Conservation (phyloP, 768 basidiomycete species). For the Strobilomyces dryophilus region DNA sequence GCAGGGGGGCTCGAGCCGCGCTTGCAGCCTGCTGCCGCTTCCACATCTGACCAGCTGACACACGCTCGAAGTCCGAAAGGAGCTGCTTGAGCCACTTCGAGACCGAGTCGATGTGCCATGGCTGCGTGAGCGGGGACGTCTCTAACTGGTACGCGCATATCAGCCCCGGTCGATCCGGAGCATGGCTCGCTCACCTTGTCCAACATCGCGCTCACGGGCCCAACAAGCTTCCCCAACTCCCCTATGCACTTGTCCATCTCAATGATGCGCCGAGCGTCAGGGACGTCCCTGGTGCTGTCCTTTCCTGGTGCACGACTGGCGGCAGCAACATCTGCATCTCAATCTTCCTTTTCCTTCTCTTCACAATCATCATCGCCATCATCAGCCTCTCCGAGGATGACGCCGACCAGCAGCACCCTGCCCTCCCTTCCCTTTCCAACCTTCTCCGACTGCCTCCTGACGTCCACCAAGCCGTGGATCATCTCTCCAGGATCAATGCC, state of each 20-base stretch:
- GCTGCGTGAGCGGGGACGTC: slow-evolving; percentile 84
- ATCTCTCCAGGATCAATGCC: slow-evolving; percentile 73
- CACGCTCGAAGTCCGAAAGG: slow-evolving; percentile 87
- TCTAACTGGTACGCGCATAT: slow-evolving; percentile 22
- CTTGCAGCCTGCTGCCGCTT: slow-evolving; percentile 20
- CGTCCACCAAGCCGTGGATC: slow-evolving; percentile 73
- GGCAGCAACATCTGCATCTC: neutral
- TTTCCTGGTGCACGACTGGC: neutral
- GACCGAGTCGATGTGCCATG: slow-evolving; percentile 92
- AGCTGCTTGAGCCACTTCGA: slow-evolving; percentile 91
- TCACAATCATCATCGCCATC: neutral
- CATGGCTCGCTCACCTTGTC: slow-evolving; percentile 63
- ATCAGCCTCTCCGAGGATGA: slow-evolving; percentile 37
- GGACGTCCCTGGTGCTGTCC: slow-evolving; percentile 18
- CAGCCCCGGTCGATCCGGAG: neutral
- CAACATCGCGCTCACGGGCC: slow-evolving; percentile 68
- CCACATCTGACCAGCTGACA: slow-evolving; percentile 39
- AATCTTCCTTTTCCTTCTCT: too few relatives aligned
- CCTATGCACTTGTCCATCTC: slow-evolving; percentile 84
- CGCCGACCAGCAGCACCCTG: slow-evolving; percentile 57
- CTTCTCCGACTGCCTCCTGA: slow-evolving; percentile 65
- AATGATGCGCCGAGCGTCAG: slow-evolving; percentile 49
- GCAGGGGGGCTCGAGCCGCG: too few relatives aligned
- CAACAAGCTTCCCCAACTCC: slow-evolving; percentile 77
- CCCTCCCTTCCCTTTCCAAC: slow-evolving; percentile 65